Evolutionary conservation across 2,329 filamentous ascomycete genomes (phyloP).

Genomic region (Talaromyces sp.): DNA sequence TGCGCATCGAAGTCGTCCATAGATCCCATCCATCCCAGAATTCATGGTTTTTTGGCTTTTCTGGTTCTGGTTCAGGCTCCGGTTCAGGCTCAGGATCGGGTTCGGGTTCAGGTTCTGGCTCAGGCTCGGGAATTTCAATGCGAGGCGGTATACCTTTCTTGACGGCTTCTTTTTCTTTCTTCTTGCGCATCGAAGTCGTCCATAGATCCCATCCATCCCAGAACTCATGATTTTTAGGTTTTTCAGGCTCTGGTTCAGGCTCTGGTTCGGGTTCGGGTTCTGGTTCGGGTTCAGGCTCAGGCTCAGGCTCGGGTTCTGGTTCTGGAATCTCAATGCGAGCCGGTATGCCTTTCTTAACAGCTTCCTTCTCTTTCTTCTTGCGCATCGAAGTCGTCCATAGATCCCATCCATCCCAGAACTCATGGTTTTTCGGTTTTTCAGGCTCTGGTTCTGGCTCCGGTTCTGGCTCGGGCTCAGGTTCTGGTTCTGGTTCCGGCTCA

Average conservation of each 20-base stretch:
- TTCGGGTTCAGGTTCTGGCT: constrained; percentile 4
- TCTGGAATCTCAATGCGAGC: constrained; percentile 1
- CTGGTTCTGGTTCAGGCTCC: background rate
- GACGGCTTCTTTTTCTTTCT: constrained; percentile 10
- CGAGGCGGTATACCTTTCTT: constrained; percentile 5
- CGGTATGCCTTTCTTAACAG: constrained; percentile 5
- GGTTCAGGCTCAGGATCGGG: constrained; percentile 6
- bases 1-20: background rate
- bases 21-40: constrained; percentile 9
- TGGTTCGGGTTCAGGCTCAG: constrained; percentile 7
- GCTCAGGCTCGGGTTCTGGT: constrained; percentile 2
- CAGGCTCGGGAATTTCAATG: constrained; percentile 14
- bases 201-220: constrained; percentile 8
- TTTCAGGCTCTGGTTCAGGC: background rate
- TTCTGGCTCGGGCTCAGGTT: constrained; percentile 18
- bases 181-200: background rate
- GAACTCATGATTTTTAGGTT: constrained; percentile 6
- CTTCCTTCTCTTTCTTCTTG: constrained; percentile 10
- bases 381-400: background rate
- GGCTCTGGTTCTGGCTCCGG: constrained; percentile 8
- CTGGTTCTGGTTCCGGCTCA: constrained; percentile 38
- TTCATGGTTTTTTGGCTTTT: constrained; percentile 3
- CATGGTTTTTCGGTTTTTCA: constrained; percentile 7
- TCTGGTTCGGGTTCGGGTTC: constrained; percentile 1
- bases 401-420: constrained; percentile 10